These are phyloP conservation scores for Citrus maxima DNA, from an alignment of 345 rosid species.

Conservation along the genomic window DNA sequence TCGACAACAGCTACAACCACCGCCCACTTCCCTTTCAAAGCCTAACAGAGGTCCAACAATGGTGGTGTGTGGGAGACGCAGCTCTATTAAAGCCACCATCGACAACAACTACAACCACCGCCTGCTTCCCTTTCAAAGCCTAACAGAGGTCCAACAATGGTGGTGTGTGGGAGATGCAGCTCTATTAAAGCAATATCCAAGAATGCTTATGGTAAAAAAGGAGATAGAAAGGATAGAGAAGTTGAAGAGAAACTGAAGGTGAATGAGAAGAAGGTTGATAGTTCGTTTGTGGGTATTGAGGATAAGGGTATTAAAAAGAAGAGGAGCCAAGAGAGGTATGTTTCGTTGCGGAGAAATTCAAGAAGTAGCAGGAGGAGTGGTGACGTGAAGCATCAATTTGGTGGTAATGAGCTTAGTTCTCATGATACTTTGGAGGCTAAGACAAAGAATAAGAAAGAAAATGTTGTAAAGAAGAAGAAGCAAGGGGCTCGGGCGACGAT, in stretches of 20 bases:
- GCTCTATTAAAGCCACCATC: too few relatives aligned
- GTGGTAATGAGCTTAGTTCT: constrained; percentile 52
- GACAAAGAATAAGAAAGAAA: constrained; percentile 30
- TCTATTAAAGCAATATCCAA: constrained; percentile 17
- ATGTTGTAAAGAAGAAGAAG: constrained; percentile 24
- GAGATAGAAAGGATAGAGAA: constrained; percentile 14
- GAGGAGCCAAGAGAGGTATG: constrained; percentile 26
- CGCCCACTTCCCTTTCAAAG: too few relatives aligned
- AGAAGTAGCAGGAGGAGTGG: constrained; percentile 21
- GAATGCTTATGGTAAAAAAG: constrained; percentile 16
- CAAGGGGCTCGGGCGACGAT: constrained; percentile 32
- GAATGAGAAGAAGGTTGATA: constrained; percentile 13
- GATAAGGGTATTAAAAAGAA: constrained; percentile 32
- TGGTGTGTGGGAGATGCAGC: constrained; percentile 26
- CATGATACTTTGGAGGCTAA: constrained; percentile 38
- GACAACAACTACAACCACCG: too few relatives aligned
- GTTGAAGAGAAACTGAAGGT: constrained; percentile 23
- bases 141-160: constrained; percentile 27
- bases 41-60: too few relatives aligned
- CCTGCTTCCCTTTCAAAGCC: too few relatives aligned
- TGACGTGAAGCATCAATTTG: constrained; percentile 30
- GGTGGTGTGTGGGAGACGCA: too few relatives aligned
- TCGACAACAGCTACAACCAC: too few relatives aligned
- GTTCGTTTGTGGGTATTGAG: constrained; percentile 1
- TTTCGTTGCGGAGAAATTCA: constrained; percentile 13